Base-by-base conservation (phyloP, 352 stramenopile species). In the Phytophthora chlamydospora region DNA sequence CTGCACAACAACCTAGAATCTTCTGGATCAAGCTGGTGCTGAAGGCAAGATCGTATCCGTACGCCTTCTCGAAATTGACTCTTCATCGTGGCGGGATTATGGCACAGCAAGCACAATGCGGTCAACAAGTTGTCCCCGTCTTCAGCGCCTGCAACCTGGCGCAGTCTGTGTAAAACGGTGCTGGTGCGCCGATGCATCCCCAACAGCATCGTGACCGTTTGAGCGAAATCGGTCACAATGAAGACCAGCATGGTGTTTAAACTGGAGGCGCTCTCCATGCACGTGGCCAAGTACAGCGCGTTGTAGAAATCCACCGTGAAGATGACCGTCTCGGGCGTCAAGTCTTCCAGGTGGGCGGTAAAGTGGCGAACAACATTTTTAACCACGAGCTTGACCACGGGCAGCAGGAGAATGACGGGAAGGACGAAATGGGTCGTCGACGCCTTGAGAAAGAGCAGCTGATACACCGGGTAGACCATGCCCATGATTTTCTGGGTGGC, bases 301-400 rank as follows among this genome's bases (percentile, higher is more conserved):
- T 80, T 75, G 57, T 80, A 81, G 27, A 82, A 54, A 14, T 82
- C 63, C 16, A 73, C 70, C 0, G 71, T 71, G 36, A 80, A 78
- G 10, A 80, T 68, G n/a, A 78, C 53, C 5, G 70, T 24, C 52
- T 78, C 66, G 0, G 70, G 76, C 2, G 78, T 51, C 43, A 77
- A 49, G 29, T 81, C 71, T 38, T 76, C 47, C 16, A 84, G 33
- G 29, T 74, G 47, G 2, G 47, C 45, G 17, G 53, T 51, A 7
- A 56, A 43, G n/a, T 32, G 10, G 6, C 56, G 58, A 19, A 75
- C 9, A 2, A 75, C 17, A 27, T 64, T 60, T 42, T 76, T 71
- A 17, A 80, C 58, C 2, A 49, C 5, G 2, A 67, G 34, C 36
- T 76, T 74, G 6, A 80, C 44, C 1, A 76, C 14, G 11, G 62